Evolutionary conservation across 176 grass and related monocot species (phyloP).

Genomic region (Poa annua): DNA sequence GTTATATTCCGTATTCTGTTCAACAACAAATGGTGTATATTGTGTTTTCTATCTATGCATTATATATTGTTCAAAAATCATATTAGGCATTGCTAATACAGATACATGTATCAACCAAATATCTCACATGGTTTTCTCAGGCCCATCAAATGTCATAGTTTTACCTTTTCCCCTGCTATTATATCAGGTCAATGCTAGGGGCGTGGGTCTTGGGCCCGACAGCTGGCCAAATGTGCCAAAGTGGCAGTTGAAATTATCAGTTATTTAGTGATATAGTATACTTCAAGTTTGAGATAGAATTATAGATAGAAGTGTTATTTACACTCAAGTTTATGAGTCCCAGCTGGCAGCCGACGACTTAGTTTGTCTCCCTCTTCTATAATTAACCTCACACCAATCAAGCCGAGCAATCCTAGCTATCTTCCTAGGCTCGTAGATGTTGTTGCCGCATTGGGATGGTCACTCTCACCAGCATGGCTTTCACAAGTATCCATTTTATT

Average conservation of each 20-base stretch:
- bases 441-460: not conserved
- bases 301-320: not conserved
- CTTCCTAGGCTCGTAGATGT: too few species aligned
- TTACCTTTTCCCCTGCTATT: not conserved
- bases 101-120: not conserved
- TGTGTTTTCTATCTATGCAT: slow-evolving; percentile 2
- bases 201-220: not conserved
- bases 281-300: not conserved
- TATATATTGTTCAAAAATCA: not conserved
- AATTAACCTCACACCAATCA: not conserved
- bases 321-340: slow-evolving; percentile 22
- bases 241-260: not conserved
- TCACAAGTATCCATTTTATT: not conserved
- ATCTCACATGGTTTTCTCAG: slow-evolving; percentile 6
- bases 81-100: slow-evolving; percentile 17
- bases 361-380: not conserved
- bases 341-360: not conserved
- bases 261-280: not conserved
- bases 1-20: not conserved
- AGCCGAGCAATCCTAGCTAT: not conserved
- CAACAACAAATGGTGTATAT: not conserved
- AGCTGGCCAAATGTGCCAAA: not conserved
- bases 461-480: not conserved
- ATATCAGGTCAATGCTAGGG: not conserved
- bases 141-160: slow-evolving; percentile 11